Evolutionary conservation across 371 early-diverging fungal species (phyloP), one percentile per base, ranked within the genome.

Genomic region (Mortierella sp.): DNA sequence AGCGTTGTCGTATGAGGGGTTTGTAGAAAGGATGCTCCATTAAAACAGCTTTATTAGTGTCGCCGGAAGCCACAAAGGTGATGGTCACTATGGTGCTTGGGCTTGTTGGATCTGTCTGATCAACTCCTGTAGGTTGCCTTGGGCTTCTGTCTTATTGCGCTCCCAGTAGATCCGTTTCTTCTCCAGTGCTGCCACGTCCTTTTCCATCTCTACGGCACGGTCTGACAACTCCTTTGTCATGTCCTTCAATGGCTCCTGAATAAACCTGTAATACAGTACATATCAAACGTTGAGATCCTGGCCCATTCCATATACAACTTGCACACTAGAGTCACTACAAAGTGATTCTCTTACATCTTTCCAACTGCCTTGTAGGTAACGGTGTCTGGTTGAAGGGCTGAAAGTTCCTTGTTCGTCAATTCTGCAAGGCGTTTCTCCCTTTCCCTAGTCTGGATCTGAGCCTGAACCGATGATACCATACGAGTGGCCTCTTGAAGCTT

Each of bases 151-250:
- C 28, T 89, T 80, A 46, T 84, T 80, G 48, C 90, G 82, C 57
- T 91, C 89, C 81, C 90, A 87, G 58, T 90, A 91, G 71, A 90
- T 90, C 80, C 91, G 87, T 62, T 90, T 84, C 76, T 92, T 91
- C 58, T 90, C 90, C 34, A 93, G 63, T 24, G 87, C 88, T n/a
- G 80, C 76, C 49, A 89, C 73, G 22, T 84, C 79, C n/a, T 83
- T 83, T 41, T 84, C 83, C 28, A 85, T 71, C 47, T 82, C 72
- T 27, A 66, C 54, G 13, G 86, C 74, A 17, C 80, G 65, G 54
- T 82, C 78, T 4, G 83, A 81, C 53, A 90, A 82, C 45, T 88
- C 86, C 6, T 78, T 63, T 41, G 87, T 83, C 78, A 92, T 71
- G 2, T 79, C 81, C 31, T 70, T 67, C 55, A 88, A 82, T 56